A percentile compares a stretch with the other conserved stretches of the same genome.
Conservation (phyloP, 1,139 yeast species). For the Sugiyamaella xylanicola region DNA sequence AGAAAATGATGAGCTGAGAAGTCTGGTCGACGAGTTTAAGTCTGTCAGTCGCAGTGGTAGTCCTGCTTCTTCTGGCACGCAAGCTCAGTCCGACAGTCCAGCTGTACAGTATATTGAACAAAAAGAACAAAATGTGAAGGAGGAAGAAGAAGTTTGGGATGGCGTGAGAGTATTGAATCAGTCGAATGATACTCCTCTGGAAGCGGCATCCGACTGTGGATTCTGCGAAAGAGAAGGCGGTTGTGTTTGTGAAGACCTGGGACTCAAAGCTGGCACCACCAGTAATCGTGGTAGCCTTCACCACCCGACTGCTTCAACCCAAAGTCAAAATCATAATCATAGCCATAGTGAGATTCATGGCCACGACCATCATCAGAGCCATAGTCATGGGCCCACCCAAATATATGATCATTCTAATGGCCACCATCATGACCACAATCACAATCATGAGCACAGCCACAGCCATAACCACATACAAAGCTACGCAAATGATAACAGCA, state of each 20-base stretch:
- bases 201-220: slow-evolving; percentile 34
- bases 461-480: slow-evolving; percentile 5
- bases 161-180: not conserved
- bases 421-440: not conserved
- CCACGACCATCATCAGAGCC: slow-evolving; percentile 3
- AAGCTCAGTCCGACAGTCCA: not conserved
- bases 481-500: not conserved
- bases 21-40: slow-evolving; percentile 8
- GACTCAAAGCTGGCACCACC: slow-evolving; percentile 27
- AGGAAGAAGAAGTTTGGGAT: not conserved
- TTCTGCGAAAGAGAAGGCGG: slow-evolving; percentile 39
- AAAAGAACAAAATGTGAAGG: not conserved
- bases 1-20: slow-evolving; percentile 19
- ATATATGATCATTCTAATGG: too few species aligned
- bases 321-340: not conserved
- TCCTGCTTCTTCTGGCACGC: not conserved
- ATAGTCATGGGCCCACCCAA: slow-evolving; percentile 8
- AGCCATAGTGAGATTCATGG: slow-evolving; percentile 6
- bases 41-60: not conserved
- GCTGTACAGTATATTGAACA: not conserved
- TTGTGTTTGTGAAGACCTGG: slow-evolving; percentile 41
- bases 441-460: not conserved
- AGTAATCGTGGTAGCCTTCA: slow-evolving; percentile 5
- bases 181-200: slow-evolving; percentile 6
- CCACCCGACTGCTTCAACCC: not conserved